Percentiles rank a stretch among this genome's conserved stretches.
Conservation (phyloP, 2,329 filamentous ascomycete species). For the Arthrocladium fulminans region DNA sequence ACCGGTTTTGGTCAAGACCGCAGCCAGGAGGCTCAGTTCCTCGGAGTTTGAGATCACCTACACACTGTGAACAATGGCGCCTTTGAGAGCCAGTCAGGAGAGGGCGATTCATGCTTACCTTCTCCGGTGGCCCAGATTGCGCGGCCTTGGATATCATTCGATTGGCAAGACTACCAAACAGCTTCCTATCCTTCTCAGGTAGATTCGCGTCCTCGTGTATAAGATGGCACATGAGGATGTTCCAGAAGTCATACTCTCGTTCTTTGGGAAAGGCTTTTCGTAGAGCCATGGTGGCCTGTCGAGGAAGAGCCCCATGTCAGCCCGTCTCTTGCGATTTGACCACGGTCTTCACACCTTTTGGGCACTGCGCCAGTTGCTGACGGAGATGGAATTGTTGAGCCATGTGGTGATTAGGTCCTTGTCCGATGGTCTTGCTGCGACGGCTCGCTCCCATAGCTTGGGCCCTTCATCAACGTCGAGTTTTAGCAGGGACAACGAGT, state of each 20-base stretch:
- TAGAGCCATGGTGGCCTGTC: conserved; percentile 41
- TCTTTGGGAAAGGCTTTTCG: conserved; percentile 42
- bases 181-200: conserved; percentile 35
- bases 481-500: conserved; percentile 31
- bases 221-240: conserved; percentile 39
- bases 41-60: conserved; percentile 40
- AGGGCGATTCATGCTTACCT: conserved; percentile 27
- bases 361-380: conserved; percentile 38
- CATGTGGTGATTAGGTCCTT: conserved; percentile 37
- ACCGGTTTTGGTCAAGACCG: conserved; percentile 36
- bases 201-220: conserved; percentile 30
- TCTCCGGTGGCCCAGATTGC: conserved; percentile 34
- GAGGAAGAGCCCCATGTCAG: conserved; percentile 19
- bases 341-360: conserved; percentile 35
- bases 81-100: background rate
- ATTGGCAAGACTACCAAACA: conserved; percentile 44
- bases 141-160: conserved; percentile 42
- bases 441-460: conserved; percentile 40
- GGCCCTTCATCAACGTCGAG: conserved; percentile 29
- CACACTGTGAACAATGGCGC: conserved; percentile 6
- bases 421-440: conserved; percentile 36
- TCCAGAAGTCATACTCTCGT: conserved; percentile 42
- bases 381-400: conserved; percentile 36
- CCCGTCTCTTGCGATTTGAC: conserved; percentile 14
- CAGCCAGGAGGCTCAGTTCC: conserved; percentile 37